phyloP scores from a whole-genome alignment of 495 filamentous ascomycete species.

The Penicillium crystallinum region DNA sequence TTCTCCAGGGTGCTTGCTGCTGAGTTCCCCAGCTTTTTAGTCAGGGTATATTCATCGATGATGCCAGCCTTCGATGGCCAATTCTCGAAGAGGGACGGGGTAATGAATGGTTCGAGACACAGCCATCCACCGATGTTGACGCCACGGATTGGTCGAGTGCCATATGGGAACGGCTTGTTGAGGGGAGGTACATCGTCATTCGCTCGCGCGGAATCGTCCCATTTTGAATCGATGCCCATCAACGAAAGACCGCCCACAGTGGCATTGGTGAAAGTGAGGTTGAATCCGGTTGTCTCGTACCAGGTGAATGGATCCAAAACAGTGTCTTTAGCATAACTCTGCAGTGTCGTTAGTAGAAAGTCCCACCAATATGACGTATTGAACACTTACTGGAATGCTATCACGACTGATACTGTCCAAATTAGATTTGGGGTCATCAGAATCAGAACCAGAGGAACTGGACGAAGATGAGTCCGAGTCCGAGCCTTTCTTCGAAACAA shows the following conservation, averaged over 20 bases:
- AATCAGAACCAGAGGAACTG: slow-evolving; percentile 22
- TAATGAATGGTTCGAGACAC: slow-evolving; percentile 90
- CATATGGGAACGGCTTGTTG: slow-evolving; percentile 65
- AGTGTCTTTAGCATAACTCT: slow-evolving; percentile 60
- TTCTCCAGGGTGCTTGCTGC: slow-evolving; percentile 66
- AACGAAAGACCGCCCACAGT: slow-evolving; percentile 79
- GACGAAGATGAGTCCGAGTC: slow-evolving; percentile 15
- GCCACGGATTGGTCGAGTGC: slow-evolving; percentile 72
- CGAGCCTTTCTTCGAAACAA: slow-evolving; percentile 55
- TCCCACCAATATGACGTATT: background rate
- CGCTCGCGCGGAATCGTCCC: slow-evolving; percentile 75
- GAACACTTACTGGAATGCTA: slow-evolving; percentile 52
- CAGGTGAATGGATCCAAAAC: slow-evolving; percentile 88
- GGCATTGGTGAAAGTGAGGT: slow-evolving; percentile 84
- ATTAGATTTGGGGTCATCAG: slow-evolving; percentile 46
- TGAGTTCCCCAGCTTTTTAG: slow-evolving; percentile 56
- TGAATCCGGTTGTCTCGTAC: slow-evolving; percentile 89
- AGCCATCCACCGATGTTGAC: slow-evolving; percentile 97
- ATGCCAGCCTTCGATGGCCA: slow-evolving; percentile 60
- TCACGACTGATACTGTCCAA: slow-evolving; percentile 54
- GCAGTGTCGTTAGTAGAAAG: background rate
- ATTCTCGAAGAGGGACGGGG: slow-evolving; percentile 74
- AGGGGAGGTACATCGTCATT: slow-evolving; percentile 78
- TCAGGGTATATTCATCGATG: slow-evolving; percentile 85
- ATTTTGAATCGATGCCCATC: slow-evolving; percentile 83